Percentiles rank a stretch among this genome's conserved stretches.
These are phyloP conservation scores for Rhizopus delemar DNA, from an alignment of 371 early-diverging fungal species.

Conservation along the genomic window DNA sequence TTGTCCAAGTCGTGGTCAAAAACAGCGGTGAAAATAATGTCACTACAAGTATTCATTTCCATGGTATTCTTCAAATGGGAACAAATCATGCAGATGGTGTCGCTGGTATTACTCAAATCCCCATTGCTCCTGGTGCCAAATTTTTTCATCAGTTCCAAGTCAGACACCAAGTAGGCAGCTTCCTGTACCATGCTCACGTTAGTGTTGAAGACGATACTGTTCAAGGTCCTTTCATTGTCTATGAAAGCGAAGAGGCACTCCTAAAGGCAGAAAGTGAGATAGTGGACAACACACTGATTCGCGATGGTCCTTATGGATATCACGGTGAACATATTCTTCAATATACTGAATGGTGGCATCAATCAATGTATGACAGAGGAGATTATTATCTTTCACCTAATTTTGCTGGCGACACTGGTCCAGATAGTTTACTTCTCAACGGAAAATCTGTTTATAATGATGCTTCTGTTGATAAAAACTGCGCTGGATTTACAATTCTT, in stretches of 20 bases:
- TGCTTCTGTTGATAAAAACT: conserved; percentile 5
- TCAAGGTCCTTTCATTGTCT: conserved; percentile 51
- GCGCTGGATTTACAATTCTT: conserved; percentile 28
- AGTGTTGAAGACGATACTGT: conserved; percentile 49
- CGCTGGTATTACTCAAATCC: conserved; percentile 55
- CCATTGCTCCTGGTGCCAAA: conserved; percentile 49
- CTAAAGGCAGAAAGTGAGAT: background rate
- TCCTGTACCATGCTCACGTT: conserved; percentile 54
- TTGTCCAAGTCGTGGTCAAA: conserved; percentile 33
- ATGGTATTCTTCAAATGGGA: conserved; percentile 45
- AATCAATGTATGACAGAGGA: conserved; percentile 17
- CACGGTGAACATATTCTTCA: conserved; percentile 46
- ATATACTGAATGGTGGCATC: conserved; percentile 53
- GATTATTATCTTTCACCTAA: conserved; percentile 21
- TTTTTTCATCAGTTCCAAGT: conserved; percentile 51
- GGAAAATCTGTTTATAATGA: conserved; percentile 28
- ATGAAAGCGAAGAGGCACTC: conserved; percentile 32
- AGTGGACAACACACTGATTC: background rate
- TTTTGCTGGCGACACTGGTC: conserved; percentile 23
- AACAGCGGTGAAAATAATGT: conserved; percentile 27
- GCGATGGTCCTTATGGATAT: conserved; percentile 38
- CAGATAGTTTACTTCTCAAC: conserved; percentile 37
- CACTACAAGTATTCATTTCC: conserved; percentile 40
- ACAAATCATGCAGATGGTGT: conserved; percentile 55
- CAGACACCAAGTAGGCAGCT: conserved; percentile 50